Percentiles rank a stretch among this genome's conserved stretches.
These are phyloP conservation scores for Fusarium pseudonygamai DNA, from an alignment of 2,329 filamentous ascomycete genomes.

Conservation along the genomic window DNA sequence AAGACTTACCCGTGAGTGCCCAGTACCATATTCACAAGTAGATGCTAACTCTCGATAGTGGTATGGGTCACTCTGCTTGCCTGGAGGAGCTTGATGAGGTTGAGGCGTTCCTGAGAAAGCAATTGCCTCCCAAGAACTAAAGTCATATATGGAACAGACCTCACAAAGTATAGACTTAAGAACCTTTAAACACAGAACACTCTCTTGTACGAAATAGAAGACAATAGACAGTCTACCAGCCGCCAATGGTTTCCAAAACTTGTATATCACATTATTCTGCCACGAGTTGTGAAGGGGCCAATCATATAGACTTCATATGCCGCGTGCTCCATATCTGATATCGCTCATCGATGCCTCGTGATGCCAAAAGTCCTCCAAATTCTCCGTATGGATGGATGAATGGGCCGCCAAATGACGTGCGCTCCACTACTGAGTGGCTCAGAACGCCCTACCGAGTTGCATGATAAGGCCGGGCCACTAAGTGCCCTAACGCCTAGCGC, in stretches of 20 bases:
- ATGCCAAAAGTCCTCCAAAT: constrained; percentile 13
- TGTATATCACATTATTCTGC: constrained; percentile 1
- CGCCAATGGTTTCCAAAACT: not conserved
- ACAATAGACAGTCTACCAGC: not conserved
- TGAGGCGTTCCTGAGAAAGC: constrained; percentile 64
- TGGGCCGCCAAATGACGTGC: constrained; percentile 37
- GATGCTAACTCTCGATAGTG: constrained; percentile 52
- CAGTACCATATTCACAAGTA: not conserved
- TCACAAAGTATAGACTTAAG: not conserved
- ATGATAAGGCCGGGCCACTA: constrained; percentile 26
- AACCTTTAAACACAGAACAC: not conserved
- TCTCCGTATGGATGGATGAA: constrained; percentile 5
- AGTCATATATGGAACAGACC: not conserved
- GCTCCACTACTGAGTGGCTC: constrained; percentile 14
- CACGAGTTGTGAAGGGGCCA: constrained; percentile 10
- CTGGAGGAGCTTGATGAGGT: constrained; percentile 84
- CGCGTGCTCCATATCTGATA: constrained; percentile 10
- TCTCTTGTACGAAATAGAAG: not conserved
- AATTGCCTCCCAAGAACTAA: constrained; percentile 51
- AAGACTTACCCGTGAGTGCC: constrained; percentile 75
- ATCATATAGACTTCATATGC: constrained; percentile 5
- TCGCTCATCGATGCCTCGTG: constrained; percentile 21
- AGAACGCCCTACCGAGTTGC: constrained; percentile 6
- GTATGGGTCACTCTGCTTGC: constrained; percentile 79
- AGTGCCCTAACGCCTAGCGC: constrained; percentile 35